Conservation (phyloP, 2,329 filamentous ascomycete species). For the Apiospora arundinis region DNA sequence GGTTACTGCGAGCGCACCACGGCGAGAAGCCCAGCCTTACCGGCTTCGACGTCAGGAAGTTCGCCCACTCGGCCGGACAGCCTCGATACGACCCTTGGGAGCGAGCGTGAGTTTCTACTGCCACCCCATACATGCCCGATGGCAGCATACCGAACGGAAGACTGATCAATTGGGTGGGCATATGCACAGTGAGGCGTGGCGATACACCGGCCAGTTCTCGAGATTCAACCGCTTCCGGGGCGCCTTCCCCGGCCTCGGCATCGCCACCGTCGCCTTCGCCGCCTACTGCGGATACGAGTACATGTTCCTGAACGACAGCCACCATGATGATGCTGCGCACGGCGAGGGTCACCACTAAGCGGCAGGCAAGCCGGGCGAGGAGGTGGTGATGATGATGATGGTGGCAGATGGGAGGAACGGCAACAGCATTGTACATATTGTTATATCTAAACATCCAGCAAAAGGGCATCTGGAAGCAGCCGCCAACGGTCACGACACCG, state of each 20-base stretch:
- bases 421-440: conserved; percentile 48
- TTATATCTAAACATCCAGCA: conserved; percentile 24
- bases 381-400: background rate
- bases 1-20: conserved; percentile 58
- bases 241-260: conserved; percentile 88
- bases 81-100: conserved; percentile 72
- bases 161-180: background rate
- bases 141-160: too few relatives aligned
- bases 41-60: conserved; percentile 87
- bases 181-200: conserved; percentile 82
- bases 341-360: conserved; percentile 63
- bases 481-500: background rate
- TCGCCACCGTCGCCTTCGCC: conserved; percentile 88
- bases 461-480: conserved; percentile 2
- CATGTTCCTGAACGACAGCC: conserved; percentile 79
- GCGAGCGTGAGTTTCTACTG: conserved; percentile 57
- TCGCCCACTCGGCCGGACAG: conserved; percentile 72
- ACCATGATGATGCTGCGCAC: conserved; percentile 62
- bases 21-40: conserved; percentile 77
- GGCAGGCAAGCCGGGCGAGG: conserved; percentile 23
- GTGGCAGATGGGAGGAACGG: conserved; percentile 20
- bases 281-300: conserved; percentile 91
- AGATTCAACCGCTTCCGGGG: conserved; percentile 88
- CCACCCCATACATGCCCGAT: background rate
- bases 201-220: conserved; percentile 88